Evolutionary conservation across 768 basidiomycete genomes (phyloP), one percentile per base, ranked within the genome.

Genomic region (Lentinula raphanica): DNA sequence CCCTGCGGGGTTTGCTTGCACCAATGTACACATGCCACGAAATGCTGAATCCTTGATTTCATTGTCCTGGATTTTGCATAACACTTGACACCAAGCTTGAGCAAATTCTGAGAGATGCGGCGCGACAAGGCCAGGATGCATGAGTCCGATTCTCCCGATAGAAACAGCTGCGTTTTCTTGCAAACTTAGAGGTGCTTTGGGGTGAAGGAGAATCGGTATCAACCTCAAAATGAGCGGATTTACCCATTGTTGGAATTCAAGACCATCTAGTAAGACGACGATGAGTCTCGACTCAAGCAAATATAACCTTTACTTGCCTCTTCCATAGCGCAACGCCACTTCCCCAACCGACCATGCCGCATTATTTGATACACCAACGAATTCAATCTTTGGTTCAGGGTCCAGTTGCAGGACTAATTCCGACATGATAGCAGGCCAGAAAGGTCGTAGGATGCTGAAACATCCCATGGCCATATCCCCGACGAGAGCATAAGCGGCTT

Each of bases 311-410:
- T 1, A 6, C 21, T 44, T 67, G 90, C 91, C 88, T 63, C 84
- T 78, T 54, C 93, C 91, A 68, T 92, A 94, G 48, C 94, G 91
- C 61, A 99, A 74, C 7, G 97, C 93, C 31, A 99, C 93, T 72
- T 99, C 97, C 44, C 97, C 97, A 28, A 97, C 94, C n/a, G 94
- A 94, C 97, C 97, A 99, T 1, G 96, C 96, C 9, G 97, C 97
- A 68, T 99, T 99, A 73, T 99, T 99, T 70, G 93, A 95, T 5
- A 96, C 97, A 63, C 93, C 94, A 61, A 98, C 86, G 67, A 94
- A 94, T 71, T 98, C 95, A 31, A 89, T 80, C 65, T 92, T 91
- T 1, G 96, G 97, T 67, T 96, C 92, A 3, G 91, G 90, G 60
- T 94, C 90, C 54, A 99, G 88, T 66, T 98, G 95, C 39, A 81